Conservation (phyloP, 805 yeast species). For the Pichia rugopelliculosa region DNA sequence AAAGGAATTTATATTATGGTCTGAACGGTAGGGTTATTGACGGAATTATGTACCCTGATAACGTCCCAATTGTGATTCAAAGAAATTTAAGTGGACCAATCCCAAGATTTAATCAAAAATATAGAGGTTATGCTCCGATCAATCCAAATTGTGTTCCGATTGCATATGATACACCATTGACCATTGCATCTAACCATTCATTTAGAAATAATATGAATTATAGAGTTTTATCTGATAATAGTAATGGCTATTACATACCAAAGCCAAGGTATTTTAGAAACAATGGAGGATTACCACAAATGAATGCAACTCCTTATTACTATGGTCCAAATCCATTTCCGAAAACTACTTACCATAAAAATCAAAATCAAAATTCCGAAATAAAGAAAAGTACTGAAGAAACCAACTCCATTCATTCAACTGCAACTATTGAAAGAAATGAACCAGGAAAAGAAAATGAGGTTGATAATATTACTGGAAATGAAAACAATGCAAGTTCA, state of each 20-base stretch:
- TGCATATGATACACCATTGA: background rate
- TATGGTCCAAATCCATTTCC: conserved; percentile 12
- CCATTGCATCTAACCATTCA: conserved; percentile 1
- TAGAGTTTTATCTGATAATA: background rate
- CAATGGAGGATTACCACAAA: conserved; percentile 2
- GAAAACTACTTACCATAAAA: background rate
- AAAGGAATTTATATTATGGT: background rate
- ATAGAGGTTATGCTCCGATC: background rate
- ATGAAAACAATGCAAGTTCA: background rate
- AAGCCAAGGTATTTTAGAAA: background rate
- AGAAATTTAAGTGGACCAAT: background rate
- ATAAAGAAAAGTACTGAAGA: background rate
- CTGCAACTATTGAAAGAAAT: too few species aligned
- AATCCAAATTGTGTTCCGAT: background rate
- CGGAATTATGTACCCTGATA: background rate
- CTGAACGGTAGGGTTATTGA: background rate
- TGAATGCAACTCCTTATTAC: background rate
- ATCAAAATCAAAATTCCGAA: background rate
- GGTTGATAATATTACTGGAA: background rate
- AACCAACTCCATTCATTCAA: too few species aligned
- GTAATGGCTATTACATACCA: background rate
- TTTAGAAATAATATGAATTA: background rate
- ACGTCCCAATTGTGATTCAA: background rate
- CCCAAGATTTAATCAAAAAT: background rate
- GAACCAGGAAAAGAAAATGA: background rate